Evolutionary conservation across 306 rosid genomes (phyloP).

Genomic region (Macrotyloma uniflorum): DNA sequence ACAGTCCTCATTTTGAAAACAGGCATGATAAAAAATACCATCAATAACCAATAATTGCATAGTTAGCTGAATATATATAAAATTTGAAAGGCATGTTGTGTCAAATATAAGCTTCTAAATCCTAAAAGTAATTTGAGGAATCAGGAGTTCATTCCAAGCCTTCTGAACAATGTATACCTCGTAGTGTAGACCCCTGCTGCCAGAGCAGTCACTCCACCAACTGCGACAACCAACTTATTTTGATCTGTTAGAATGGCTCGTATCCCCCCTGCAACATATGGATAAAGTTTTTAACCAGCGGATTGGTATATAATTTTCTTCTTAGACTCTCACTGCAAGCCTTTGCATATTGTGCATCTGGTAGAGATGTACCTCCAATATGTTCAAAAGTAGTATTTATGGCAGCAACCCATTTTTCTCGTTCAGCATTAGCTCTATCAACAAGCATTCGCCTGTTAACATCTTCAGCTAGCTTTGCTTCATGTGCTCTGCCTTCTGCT

Average conservation of each 20-base stretch:
- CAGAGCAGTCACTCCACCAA: slow-evolving; percentile 95
- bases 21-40: neutral
- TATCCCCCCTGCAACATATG: slow-evolving; percentile 79
- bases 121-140: neutral
- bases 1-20: neutral
- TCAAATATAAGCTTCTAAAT: neutral
- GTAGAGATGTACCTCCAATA: slow-evolving; percentile 77
- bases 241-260: slow-evolving; percentile 95
- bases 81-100: neutral
- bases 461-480: slow-evolving; percentile 86
- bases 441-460: slow-evolving; percentile 80
- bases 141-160: slow-evolving; percentile 3
- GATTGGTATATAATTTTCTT: neutral
- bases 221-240: slow-evolving; percentile 94
- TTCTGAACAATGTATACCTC: slow-evolving; percentile 55
- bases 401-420: slow-evolving; percentile 96
- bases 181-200: slow-evolving; percentile 98
- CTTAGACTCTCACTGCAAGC: slow-evolving; percentile 9
- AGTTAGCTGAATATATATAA: neutral
- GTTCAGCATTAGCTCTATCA: slow-evolving; percentile 89
- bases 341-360: slow-evolving; percentile 6
- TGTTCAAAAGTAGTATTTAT: slow-evolving; percentile 97
- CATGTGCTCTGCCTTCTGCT: slow-evolving; percentile 96
- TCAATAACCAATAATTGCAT: neutral
- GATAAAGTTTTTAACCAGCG: neutral